phyloP scores from a whole-genome alignment of 1,139 yeast species.

The Pneumocystis jirovecii region DNA sequence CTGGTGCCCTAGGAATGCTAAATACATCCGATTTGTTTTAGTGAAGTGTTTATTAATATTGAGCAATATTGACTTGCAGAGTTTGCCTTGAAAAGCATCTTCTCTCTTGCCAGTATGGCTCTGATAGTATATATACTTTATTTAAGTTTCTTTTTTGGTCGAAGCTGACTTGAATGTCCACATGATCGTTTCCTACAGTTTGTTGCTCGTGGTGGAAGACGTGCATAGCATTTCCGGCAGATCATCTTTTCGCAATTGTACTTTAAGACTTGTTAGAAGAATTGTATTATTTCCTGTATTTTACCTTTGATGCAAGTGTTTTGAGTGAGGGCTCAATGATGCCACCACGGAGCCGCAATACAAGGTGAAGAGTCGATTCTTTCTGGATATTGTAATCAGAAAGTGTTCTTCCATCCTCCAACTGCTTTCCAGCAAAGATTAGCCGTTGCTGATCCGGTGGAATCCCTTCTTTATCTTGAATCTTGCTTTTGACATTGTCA shows the following conservation, averaged over 20 bases:
- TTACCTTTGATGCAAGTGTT: slow-evolving; percentile 68
- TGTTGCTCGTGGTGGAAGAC: slow-evolving; percentile 99
- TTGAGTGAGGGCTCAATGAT: slow-evolving; percentile 98
- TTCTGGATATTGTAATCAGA: slow-evolving; percentile 91
- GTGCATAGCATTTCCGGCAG: slow-evolving; percentile 98
- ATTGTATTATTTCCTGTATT: neutral
- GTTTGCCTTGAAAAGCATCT: neutral
- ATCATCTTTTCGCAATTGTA: slow-evolving; percentile 99
- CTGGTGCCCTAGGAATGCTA: neutral
- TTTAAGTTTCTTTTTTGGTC: slow-evolving; percentile 87
- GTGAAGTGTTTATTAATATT: neutral
- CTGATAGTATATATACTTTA: slow-evolving; percentile 22
- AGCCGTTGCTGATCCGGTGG: slow-evolving; percentile 93
- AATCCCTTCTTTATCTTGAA: slow-evolving; percentile 88
- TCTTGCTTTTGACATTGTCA: slow-evolving; percentile 86
- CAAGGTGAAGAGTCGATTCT: slow-evolving; percentile 81
- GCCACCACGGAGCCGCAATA: slow-evolving; percentile 83
- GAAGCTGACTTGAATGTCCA: slow-evolving; percentile 90
- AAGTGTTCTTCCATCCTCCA: slow-evolving; percentile 84
- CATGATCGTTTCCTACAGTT: slow-evolving; percentile 99
- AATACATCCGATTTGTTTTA: no score
- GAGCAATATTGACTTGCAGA: no score
- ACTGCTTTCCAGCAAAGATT: slow-evolving; percentile 87
- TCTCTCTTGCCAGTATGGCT: no score
- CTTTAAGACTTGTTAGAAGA: slow-evolving; percentile 28